Evolutionary conservation across 805 yeast species (phyloP).

Genomic region (Wickerhamomyces silvicola): DNA sequence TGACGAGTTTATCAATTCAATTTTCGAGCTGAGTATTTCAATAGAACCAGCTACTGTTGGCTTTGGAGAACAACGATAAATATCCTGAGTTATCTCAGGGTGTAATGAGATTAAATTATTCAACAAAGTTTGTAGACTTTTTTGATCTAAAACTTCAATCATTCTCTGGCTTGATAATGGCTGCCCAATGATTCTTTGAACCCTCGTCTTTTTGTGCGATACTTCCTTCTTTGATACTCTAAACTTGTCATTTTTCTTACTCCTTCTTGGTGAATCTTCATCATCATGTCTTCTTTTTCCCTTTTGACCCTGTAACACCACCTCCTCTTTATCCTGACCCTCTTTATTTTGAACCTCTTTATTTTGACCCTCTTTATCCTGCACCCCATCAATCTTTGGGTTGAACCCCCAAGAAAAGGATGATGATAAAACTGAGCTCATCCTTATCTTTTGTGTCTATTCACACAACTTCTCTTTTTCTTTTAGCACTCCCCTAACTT

Average conservation of each 20-base stretch:
- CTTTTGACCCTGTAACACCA: constrained; percentile 1
- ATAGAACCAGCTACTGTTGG: constrained; percentile 51
- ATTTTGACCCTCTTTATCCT: not conserved
- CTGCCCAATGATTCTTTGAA: constrained; percentile 40
- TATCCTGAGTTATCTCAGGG: constrained; percentile 53
- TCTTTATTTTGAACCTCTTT: constrained; percentile 1
- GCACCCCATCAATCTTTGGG: constrained; percentile 25
- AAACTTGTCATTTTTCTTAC: constrained; percentile 9
- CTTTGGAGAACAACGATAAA: constrained; percentile 46
- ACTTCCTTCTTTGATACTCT: constrained; percentile 7
- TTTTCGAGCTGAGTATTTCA: constrained; percentile 37
- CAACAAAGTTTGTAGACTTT: constrained; percentile 46
- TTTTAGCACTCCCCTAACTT: too few species aligned
- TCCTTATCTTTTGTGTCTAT: constrained; percentile 2
- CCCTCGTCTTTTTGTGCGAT: constrained; percentile 22
- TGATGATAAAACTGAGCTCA: constrained; percentile 14
- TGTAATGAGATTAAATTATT: constrained; percentile 46
- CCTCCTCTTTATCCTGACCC: not conserved
- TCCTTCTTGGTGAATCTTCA: constrained; percentile 4
- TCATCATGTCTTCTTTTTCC: constrained; percentile 13
- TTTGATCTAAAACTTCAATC: constrained; percentile 60
- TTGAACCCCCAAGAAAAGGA: constrained; percentile 22
- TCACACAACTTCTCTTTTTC: too few species aligned
- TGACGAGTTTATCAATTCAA: constrained; percentile 34
- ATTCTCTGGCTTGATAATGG: constrained; percentile 56